A percentile compares a stretch with the other conserved stretches of the same genome.
These are phyloP conservation scores for Skeletonema potamos DNA, from an alignment of 108 stramenopile species.

Conservation along the genomic window DNA sequence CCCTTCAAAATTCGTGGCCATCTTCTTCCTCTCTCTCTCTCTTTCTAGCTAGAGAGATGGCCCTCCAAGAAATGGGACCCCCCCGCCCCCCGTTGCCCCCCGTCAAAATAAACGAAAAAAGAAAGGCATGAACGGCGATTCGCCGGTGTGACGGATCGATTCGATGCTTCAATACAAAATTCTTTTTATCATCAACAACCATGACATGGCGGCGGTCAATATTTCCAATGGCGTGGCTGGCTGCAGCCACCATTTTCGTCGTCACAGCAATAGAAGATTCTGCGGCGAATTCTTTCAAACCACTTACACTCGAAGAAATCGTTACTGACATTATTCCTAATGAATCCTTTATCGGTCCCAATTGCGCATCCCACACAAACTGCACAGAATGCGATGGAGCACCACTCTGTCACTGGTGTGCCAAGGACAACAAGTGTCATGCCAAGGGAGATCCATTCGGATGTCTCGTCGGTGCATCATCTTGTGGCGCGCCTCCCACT, in stretches of 20 bases:
- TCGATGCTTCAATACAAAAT: too few relatives aligned
- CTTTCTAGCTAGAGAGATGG: too few relatives aligned
- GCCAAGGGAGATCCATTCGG: slow-evolving; percentile 70
- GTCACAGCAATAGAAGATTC: neutral
- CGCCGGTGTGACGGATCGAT: too few relatives aligned
- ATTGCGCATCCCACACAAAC: slow-evolving; percentile 63
- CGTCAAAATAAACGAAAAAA: too few relatives aligned
- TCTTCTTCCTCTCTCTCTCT: too few relatives aligned
- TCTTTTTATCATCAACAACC: too few relatives aligned
- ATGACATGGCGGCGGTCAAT: neutral
- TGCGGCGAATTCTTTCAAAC: neutral
- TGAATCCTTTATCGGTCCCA: neutral
- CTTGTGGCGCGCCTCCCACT: slow-evolving; percentile 19
- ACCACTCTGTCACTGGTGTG: slow-evolving; percentile 80
- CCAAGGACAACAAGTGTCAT: slow-evolving; percentile 79
- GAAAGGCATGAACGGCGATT: too few relatives aligned
- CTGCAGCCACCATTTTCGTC: neutral
- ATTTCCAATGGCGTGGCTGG: neutral
- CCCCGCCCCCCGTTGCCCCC: too few relatives aligned
- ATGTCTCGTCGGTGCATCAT: slow-evolving; percentile 73
- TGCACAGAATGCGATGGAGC: slow-evolving; percentile 65
- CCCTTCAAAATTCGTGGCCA: too few relatives aligned
- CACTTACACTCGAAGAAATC: neutral
- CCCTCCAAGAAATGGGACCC: too few relatives aligned
- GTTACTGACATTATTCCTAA: neutral